phyloP scores from a whole-genome alignment of 2,329 filamentous ascomycete species.

The Xylaria sp. region DNA sequence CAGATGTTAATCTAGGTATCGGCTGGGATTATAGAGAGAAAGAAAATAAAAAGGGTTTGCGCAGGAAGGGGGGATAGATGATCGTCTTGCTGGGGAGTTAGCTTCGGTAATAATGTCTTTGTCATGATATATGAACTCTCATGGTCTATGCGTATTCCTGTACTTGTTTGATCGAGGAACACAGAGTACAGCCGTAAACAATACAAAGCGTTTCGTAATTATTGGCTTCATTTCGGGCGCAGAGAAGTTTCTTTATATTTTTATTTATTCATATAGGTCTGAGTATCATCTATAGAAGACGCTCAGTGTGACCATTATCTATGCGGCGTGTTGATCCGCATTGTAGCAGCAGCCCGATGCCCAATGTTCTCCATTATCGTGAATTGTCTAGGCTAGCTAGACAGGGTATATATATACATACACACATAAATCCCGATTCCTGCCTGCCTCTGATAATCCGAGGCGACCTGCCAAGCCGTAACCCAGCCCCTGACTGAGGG shows the following conservation, averaged over 20 bases:
- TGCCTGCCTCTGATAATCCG: neutral
- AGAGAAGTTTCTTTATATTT: neutral
- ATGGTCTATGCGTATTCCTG: neutral
- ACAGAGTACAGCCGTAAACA: neutral
- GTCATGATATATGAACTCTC: neutral
- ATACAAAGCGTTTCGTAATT: neutral
- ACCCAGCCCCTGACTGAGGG: neutral
- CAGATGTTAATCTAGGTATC: neutral
- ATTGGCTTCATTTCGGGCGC: neutral
- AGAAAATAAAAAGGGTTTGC: too few species aligned
- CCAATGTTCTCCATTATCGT: constrained; percentile 7
- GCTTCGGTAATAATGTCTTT: neutral
- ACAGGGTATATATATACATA: constrained; percentile 24
- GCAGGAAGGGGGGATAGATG: neutral
- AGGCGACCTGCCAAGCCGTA: constrained; percentile 7
- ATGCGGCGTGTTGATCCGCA: neutral
- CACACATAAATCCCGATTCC: neutral
- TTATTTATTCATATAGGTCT: neutral
- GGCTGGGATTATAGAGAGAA: neutral
- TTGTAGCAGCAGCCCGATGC: neutral
- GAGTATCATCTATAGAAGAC: neutral
- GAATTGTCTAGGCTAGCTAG: constrained; percentile 33
- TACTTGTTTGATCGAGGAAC: neutral
- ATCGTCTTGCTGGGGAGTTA: neutral
- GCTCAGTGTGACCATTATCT: neutral